Base-by-base conservation (phyloP, 2,329 filamentous ascomycete species). In the Beauveria australis region DNA sequence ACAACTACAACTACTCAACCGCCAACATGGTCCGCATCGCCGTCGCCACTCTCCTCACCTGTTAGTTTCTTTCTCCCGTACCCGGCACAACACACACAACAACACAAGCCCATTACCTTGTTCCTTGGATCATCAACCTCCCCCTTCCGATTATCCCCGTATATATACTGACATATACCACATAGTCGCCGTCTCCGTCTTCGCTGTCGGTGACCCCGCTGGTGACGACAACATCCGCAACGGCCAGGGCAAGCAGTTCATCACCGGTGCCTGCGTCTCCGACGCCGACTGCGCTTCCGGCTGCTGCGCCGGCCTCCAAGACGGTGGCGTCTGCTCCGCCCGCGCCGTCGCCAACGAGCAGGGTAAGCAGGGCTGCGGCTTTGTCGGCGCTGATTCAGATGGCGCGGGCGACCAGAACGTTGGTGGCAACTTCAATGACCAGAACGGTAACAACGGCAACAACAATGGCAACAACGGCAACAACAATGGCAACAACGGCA, bases 21-120 rank as follows among this genome's bases (percentile, higher is more conserved):
- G 62, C 41, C 79, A 83, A 65, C 60, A 68, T 68, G 65, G 65
- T 70, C 55, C 67, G 64, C 64, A 65, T 70, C 61, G 53, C 65
- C 46, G 52, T 67, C 61, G 63, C 65, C 59, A 43, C 65, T 41
- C 57, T 67, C 59, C 61, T 69, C 56, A 62, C 66, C 51, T 62
- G 68, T 70, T 63, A 62, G 68, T 67, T 19, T 30, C 26, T 28
- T 2, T 19, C 3, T 19, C 22, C 40, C 28, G 5, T 5, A 37
- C 33, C 12, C 33, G 12, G 5, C 12, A 5, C 33, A 14, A 37
- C 12, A 37, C 33, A 37, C 33, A 14, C 26, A 5, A 37, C 12
- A 24, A 24, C 24, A 24, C 24, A 24, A 24, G 24, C 5, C 33
- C 12, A 14, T 6, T 14, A 37, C 33, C 30, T 2, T 28, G 26